These are phyloP conservation scores for Echeveria elegans DNA, from an alignment of 164 flowering plant species.

Conservation along the genomic window DNA sequence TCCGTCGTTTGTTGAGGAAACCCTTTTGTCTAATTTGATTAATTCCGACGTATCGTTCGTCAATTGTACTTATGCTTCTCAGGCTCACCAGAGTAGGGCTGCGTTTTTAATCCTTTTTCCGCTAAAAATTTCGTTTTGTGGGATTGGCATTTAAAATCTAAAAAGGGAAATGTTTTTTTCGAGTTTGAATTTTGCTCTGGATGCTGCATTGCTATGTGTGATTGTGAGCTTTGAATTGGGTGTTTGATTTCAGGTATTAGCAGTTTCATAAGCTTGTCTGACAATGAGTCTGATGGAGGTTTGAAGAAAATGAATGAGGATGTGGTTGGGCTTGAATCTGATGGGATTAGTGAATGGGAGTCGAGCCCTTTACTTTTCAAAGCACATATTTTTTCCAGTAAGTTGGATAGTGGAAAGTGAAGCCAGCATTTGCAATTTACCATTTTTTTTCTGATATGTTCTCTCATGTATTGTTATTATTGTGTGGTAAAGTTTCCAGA, in stretches of 20 bases:
- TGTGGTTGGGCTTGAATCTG: conserved; percentile 12
- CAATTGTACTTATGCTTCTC: conserved; percentile 19
- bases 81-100: conserved; percentile 18
- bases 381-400: conserved; percentile 18
- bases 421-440: neutral
- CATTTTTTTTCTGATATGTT: neutral
- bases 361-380: conserved; percentile 13
- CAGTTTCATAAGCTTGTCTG: conserved; percentile 51
- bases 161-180: no score
- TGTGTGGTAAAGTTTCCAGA: conserved; percentile 1
- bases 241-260: conserved; percentile 22
- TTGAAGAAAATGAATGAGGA: conserved; percentile 16
- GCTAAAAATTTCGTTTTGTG: neutral
- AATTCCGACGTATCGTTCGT: conserved; percentile 28
- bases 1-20: conserved; percentile 33
- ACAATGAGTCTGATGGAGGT: conserved; percentile 41
- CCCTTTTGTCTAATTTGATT: conserved; percentile 21
- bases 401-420: conserved; percentile 5
- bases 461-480: neutral
- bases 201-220: conserved; percentile 3
- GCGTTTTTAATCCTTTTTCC: conserved; percentile 2
- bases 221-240: neutral
- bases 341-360: conserved; percentile 12
- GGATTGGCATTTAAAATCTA: neutral
- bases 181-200: neutral